Evolutionary conservation across 2,329 filamentous ascomycete genomes (phyloP), one percentile per base, ranked within the genome.

Genomic region (Hypoxylon sp.): DNA sequence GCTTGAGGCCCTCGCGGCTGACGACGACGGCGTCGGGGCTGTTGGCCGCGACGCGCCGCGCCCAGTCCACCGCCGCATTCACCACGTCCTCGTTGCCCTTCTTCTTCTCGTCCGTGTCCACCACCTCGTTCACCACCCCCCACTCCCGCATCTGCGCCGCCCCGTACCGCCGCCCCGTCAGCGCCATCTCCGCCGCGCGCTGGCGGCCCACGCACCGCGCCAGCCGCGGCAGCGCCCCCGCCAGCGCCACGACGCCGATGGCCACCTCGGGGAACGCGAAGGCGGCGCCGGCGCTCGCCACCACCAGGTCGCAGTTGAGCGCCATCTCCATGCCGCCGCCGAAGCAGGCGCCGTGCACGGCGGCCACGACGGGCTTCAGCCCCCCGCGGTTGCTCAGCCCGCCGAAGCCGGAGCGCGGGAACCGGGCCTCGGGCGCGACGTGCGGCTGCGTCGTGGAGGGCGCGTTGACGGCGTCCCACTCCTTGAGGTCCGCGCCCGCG

Each of bases 291-390:
- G 75, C 70, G 2, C 80, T 76, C 3, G 89, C 88, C 26, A 93
- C 73, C 2, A 92, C 81, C 54, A 94, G 76, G 76, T 95, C 91
- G 62, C 83, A 84, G 73, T 92, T 91, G 45, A 89, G 77, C 10
- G 85, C 81, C 76, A 92, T 91, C 77, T 94, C 90, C 74, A 90
- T 87, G 1, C 89, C 90, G 49, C 90, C 90, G 29, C 90, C 90
- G 41, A 90, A 81, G 55, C 88, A 90, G 15, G 89, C 77, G 5
- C 90, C 90, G 69, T 92, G 91, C 17, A 93, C 88, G 1, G 90
- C 90, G 1, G 87, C 88, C 23, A 94, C 82, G 52, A 94, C 80
- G 4, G 90, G 90, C 69, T 94, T 94, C 73, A 85, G 86, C 43
- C 89, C 89, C 4, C 75, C 72, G 21, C 89, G 80, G 62, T 89